Percentiles rank a stretch among this genome's conserved stretches.
phyloP scores from a whole-genome alignment of 192 early-diverging fungal genomes.

The Powellomyces hirtus region DNA sequence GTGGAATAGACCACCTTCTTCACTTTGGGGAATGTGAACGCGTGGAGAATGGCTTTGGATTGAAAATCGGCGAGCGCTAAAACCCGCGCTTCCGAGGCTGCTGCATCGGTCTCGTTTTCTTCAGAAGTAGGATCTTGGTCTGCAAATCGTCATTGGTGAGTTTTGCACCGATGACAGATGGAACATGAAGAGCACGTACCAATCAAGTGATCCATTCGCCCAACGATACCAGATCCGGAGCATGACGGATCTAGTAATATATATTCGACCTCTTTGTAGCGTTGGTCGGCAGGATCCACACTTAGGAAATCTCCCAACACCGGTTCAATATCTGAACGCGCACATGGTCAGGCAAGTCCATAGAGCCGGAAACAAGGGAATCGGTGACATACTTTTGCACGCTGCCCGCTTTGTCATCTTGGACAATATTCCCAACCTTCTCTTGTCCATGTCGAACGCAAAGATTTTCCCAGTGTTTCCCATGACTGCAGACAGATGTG shows the following conservation, averaged over 20 bases:
- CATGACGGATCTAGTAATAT: slow-evolving; percentile 95
- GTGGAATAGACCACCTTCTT: slow-evolving; percentile 91
- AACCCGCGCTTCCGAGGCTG: slow-evolving; percentile 47
- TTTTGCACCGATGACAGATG: no score
- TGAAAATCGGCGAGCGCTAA: slow-evolving; percentile 85
- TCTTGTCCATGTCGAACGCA: slow-evolving; percentile 86
- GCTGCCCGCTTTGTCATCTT: slow-evolving; percentile 73
- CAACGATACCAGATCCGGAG: slow-evolving; percentile 92
- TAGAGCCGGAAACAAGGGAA: not conserved
- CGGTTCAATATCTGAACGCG: slow-evolving; percentile 61
- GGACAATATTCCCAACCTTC: slow-evolving; percentile 70
- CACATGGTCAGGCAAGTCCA: not conserved
- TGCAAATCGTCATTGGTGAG: not conserved
- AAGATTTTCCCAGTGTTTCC: slow-evolving; percentile 80
- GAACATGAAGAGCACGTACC: slow-evolving; percentile 33
- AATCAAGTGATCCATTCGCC: slow-evolving; percentile 80
- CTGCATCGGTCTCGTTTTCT: slow-evolving; percentile 12
- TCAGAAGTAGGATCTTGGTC: not conserved
- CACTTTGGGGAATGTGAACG: slow-evolving; percentile 73
- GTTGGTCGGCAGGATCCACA: slow-evolving; percentile 55
- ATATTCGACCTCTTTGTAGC: slow-evolving; percentile 68
- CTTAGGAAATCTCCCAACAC: slow-evolving; percentile 77
- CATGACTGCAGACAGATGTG: slow-evolving; percentile 88
- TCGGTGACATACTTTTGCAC: slow-evolving; percentile 61
- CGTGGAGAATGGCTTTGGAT: slow-evolving; percentile 72